Evolutionary conservation across 306 rosid species (phyloP).

Genomic region (Coriaria nepalensis): DNA sequence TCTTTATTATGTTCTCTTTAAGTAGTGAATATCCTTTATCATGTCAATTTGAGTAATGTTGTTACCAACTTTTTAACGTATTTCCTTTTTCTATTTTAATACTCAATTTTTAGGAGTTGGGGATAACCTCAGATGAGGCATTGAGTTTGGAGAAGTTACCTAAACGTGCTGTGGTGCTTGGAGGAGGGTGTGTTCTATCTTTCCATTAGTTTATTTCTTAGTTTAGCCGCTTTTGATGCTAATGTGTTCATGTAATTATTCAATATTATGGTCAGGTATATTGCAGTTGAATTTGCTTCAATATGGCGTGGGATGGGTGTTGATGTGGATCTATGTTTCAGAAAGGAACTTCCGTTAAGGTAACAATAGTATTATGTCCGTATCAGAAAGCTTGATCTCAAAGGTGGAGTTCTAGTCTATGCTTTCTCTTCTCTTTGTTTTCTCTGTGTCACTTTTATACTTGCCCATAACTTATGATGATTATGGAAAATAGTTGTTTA

Average conservation of each 20-base stretch:
- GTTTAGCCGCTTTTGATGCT: slow-evolving; percentile 1
- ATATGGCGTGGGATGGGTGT: slow-evolving; percentile 97
- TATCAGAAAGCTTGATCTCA: too few species aligned
- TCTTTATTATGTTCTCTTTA: too few species aligned
- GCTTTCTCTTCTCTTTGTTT: too few species aligned
- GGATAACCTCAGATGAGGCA: slow-evolving; percentile 93
- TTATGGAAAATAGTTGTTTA: too few species aligned
- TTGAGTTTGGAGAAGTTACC: slow-evolving; percentile 90
- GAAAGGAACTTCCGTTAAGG: slow-evolving; percentile 94
- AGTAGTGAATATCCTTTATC: too few species aligned
- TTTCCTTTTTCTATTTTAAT: slow-evolving; percentile 1
- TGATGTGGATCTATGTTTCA: slow-evolving; percentile 58
- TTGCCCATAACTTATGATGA: too few species aligned
- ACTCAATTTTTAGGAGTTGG: slow-evolving; percentile 42
- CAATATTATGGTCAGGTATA: slow-evolving; percentile 42
- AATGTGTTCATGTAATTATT: slow-evolving; percentile 5
- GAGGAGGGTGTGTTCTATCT: slow-evolving; percentile 52
- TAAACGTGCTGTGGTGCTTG: slow-evolving; percentile 70
- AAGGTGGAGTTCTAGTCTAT: too few species aligned
- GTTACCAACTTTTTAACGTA: too few species aligned
- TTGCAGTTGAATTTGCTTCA: slow-evolving; percentile 90
- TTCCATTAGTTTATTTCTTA: slow-evolving; percentile 12
- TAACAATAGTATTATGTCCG: slow-evolving; percentile 8
- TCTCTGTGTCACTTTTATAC: too few species aligned
- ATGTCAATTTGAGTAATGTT: too few species aligned